Conservation (phyloP, 2,329 filamentous ascomycete genomes). For the Pseudogymnoascus sp. region DNA sequence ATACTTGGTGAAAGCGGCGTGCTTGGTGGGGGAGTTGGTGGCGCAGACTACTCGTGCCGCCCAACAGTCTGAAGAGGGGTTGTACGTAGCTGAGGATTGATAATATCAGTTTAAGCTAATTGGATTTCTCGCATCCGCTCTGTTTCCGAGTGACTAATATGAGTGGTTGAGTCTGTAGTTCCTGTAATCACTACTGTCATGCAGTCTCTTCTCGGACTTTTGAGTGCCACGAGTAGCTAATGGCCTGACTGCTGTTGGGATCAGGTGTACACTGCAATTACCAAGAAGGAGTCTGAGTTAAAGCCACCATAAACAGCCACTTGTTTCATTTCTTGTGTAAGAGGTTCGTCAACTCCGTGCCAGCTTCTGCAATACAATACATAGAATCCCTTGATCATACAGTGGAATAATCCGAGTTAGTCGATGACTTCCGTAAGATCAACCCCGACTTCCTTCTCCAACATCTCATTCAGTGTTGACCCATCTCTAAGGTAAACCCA, state of each 20-base stretch:
- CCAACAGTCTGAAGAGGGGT: background rate
- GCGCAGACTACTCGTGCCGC: background rate
- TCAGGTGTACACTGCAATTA: background rate
- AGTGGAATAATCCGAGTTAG: background rate
- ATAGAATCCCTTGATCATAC: background rate
- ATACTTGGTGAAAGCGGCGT: background rate
- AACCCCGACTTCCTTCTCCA: slow-evolving; percentile 69
- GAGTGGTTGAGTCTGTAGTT: no score
- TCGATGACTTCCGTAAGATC: slow-evolving; percentile 35
- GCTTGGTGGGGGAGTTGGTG: background rate
- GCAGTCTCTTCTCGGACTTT: no score
- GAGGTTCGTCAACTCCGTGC: background rate
- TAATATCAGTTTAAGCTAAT: background rate
- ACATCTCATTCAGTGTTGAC: slow-evolving; percentile 61
- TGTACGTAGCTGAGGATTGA: background rate
- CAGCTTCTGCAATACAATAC: background rate
- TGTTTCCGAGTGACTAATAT: background rate
- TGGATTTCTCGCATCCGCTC: background rate
- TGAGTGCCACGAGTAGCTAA: background rate
- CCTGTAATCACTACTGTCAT: background rate
- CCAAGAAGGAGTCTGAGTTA: background rate
- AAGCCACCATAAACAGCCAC: background rate
- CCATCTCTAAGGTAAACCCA: slow-evolving; percentile 89
- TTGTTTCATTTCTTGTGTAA: background rate
- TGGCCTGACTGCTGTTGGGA: background rate